These are phyloP conservation scores for Exophiala dermatitidis DNA, from an alignment of 2,329 filamentous ascomycete species.

Conservation along the genomic window DNA sequence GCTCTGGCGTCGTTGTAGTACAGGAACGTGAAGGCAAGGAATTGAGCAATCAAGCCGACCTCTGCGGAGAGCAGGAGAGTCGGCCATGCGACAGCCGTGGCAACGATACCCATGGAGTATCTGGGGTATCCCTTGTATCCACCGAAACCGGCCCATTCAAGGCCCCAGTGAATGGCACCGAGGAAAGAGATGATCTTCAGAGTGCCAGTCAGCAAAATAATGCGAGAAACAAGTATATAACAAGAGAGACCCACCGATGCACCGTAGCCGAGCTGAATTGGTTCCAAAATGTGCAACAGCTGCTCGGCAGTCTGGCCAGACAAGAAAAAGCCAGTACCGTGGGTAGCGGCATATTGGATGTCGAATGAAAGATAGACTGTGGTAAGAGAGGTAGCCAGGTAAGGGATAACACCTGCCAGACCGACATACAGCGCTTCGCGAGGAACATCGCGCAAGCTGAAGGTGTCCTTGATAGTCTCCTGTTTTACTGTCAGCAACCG, in stretches of 20 bases:
- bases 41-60: conserved; percentile 78
- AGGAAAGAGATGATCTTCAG: conserved; percentile 80
- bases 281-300: conserved; percentile 69
- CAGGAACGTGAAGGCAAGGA: conserved; percentile 72
- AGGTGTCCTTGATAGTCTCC: conserved; percentile 62
- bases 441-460: conserved; percentile 58
- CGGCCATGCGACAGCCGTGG: conserved; percentile 79
- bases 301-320: conserved; percentile 63
- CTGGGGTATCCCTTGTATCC: conserved; percentile 64
- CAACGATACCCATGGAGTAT: conserved; percentile 74
- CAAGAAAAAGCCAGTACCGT: conserved; percentile 58
- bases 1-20: conserved; percentile 79
- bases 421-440: conserved; percentile 62
- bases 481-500: conserved; percentile 30
- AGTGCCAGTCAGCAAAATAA: neutral
- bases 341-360: conserved; percentile 59
- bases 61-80: conserved; percentile 77
- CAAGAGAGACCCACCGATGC: conserved; percentile 58
- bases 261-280: conserved; percentile 83
- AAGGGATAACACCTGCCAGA: conserved; percentile 73
- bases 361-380: conserved; percentile 79
- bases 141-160: conserved; percentile 70
- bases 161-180: conserved; percentile 87
- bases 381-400: conserved; percentile 72
- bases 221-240: neutral